These are phyloP conservation scores for Rossbeevera mucosa DNA, from an alignment of 768 basidiomycete species.

Conservation along the genomic window DNA sequence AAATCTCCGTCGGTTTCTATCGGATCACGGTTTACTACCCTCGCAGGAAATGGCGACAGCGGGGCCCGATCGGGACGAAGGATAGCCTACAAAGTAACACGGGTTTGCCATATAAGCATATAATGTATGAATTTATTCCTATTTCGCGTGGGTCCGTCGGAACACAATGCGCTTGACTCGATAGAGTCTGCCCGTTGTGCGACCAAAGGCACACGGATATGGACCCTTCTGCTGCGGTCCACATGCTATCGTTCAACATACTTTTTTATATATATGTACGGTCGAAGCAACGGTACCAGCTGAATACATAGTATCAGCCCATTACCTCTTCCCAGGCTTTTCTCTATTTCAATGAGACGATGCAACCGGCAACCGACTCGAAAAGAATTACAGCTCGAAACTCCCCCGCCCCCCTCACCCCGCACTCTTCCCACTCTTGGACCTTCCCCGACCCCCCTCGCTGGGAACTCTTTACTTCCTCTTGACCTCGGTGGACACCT, in stretches of 20 bases:
- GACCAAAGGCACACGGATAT: slow-evolving; percentile 1
- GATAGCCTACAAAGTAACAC: not conserved
- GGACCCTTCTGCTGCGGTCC: slow-evolving; percentile 1
- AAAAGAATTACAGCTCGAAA: slow-evolving; percentile 7
- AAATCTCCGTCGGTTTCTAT: slow-evolving; percentile 32
- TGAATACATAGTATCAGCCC: slow-evolving; percentile 21
- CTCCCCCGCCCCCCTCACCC: not conserved
- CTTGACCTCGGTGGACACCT: slow-evolving; percentile 16
- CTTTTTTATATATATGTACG: slow-evolving; percentile 31
- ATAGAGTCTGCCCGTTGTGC: not conserved
- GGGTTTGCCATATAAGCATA: not conserved
- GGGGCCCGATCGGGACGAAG: not conserved
- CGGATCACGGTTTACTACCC: slow-evolving; percentile 5
- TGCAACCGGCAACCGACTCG: slow-evolving; percentile 11
- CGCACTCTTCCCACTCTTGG: not conserved
- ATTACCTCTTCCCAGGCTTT: slow-evolving; percentile 11
- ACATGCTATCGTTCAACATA: slow-evolving; percentile 20
- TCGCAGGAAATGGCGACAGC: not conserved
- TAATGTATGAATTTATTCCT: not conserved
- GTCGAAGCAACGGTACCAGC: slow-evolving; percentile 20
- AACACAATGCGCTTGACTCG: too few relatives aligned
- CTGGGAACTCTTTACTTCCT: slow-evolving; percentile 12
- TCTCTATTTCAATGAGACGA: slow-evolving; percentile 12
- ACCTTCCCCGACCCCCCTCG: not conserved
- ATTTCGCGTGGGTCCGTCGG: slow-evolving; percentile 1